Conservation (phyloP, 1,284 basidiomycete species). For the Gomphus bonarii region DNA sequence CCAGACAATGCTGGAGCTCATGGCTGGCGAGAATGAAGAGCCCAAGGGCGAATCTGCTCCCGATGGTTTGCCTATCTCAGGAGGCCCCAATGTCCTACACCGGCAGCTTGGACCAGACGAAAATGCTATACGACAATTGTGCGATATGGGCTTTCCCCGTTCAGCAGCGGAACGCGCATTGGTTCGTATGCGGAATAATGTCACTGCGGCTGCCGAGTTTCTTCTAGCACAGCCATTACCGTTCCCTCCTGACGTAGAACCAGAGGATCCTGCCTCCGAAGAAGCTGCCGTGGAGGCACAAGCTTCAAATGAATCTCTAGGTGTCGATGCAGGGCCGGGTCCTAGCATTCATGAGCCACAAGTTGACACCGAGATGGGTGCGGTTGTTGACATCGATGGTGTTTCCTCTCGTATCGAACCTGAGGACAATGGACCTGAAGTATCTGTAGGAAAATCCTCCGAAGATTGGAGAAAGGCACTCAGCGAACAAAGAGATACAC, state of each 20-base stretch:
- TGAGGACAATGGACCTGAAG: slow-evolving; percentile 3
- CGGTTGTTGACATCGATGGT: slow-evolving; percentile 20
- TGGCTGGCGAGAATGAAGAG: slow-evolving; percentile 76
- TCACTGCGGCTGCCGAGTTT: slow-evolving; percentile 83
- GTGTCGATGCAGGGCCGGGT: slow-evolving; percentile 10
- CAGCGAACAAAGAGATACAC: slow-evolving; percentile 52
- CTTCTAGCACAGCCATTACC: slow-evolving; percentile 78
- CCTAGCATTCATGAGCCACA: slow-evolving; percentile 16
- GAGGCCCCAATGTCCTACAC: slow-evolving; percentile 19
- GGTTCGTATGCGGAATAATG: slow-evolving; percentile 78
- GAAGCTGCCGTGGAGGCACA: slow-evolving; percentile 26
- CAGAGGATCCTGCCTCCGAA: slow-evolving; percentile 20
- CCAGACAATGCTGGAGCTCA: slow-evolving; percentile 71
- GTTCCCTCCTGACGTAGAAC: slow-evolving; percentile 51
- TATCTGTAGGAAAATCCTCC: slow-evolving; percentile 6
- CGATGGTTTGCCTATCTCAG: slow-evolving; percentile 19
- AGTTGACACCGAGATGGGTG: slow-evolving; percentile 29
- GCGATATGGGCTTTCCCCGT: slow-evolving; percentile 95
- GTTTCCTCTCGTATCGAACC: slow-evolving; percentile 9
- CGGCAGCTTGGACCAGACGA: slow-evolving; percentile 58
- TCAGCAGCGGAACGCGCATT: slow-evolving; percentile 80
- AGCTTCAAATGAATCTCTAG: slow-evolving; percentile 12
- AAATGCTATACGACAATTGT: slow-evolving; percentile 68
- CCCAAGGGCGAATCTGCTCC: slow-evolving; percentile 29
- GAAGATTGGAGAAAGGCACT: slow-evolving; percentile 36